Evolutionary conservation across 768 basidiomycete species (phyloP), one percentile per base, ranked within the genome.

Genomic region (Mycena polygramma): DNA sequence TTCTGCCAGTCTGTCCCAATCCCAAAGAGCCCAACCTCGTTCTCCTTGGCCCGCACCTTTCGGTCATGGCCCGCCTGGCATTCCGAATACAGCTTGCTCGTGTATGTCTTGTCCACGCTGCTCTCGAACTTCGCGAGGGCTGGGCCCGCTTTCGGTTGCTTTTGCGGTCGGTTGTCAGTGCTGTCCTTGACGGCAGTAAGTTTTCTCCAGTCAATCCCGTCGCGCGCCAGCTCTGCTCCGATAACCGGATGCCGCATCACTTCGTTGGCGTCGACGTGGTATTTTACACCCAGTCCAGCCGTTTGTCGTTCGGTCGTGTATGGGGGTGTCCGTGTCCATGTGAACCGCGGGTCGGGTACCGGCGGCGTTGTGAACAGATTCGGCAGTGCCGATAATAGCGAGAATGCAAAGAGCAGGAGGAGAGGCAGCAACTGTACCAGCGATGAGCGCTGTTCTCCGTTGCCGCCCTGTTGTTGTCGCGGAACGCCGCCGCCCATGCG

Each of bases 1-100:
- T 94, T 94, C 39, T 95, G 92, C 93, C 94, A 95, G 78, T 99
- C 94, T 14, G 95, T 94, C 37, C 96, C 94, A 63, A 98, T 83
- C 7, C 97, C 97, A 79, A 98, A 96, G 70, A 98, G 80, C 7
- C 97, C 97, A 46, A 94, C 80, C 75, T 95, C 92, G 11, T 88
- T 85, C 61, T 96, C 92, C 77, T 92, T 91, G 69, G 85, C 81
- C 69, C 91, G 90, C 75, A 93, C 87, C 77, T 91, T 92, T 66
- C 83, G 78, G 73, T 95, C 91, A 57, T 89, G 68, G 51, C 90
- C 92, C 8, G 85, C 84, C 73, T 92, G 90, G 79, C 97, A 99
- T 75, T 90, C 85, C 39, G 84, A 77, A 73, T 91, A 93, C 66
- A 96, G 81, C 62, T 88, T 87, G 70, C 90, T 88, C 2, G 91